Evolutionary conservation across 2,329 filamentous ascomycete genomes (phyloP).

Genomic region (Mariannaea elegans): DNA sequence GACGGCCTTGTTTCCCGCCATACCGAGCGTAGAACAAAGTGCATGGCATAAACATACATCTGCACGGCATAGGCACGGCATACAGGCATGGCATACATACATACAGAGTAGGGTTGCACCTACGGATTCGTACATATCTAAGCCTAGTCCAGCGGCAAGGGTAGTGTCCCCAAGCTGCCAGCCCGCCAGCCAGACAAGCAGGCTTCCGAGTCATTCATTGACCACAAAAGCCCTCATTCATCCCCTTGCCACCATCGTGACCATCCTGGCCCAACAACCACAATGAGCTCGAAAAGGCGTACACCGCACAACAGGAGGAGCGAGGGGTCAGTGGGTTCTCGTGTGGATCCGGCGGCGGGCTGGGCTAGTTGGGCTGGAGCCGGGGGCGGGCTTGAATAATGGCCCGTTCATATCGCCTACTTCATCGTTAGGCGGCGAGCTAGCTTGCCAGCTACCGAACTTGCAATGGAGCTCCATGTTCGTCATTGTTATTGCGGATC

Average conservation of each 20-base stretch:
- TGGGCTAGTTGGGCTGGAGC: conserved; percentile 30
- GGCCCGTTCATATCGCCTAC: conserved; percentile 36
- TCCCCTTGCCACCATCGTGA: conserved; percentile 12
- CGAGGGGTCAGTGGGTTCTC: conserved; percentile 11
- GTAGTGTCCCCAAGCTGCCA: background rate
- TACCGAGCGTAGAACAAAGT: conserved; percentile 9
- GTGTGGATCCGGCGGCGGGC: conserved; percentile 24
- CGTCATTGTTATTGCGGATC: conserved; percentile 37
- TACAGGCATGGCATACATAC: conserved; percentile 13
- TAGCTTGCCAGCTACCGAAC: conserved; percentile 41
- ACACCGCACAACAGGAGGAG: conserved; percentile 1
- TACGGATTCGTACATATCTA: background rate
- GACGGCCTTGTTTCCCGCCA: conserved; percentile 1
- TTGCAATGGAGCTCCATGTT: conserved; percentile 39
- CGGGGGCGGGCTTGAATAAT: conserved; percentile 34
- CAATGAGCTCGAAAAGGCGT: conserved; percentile 1
- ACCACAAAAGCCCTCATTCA: conserved; percentile 1
- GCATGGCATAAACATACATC: conserved; percentile 10
- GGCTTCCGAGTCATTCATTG: conserved; percentile 10
- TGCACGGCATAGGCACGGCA: conserved; percentile 7
- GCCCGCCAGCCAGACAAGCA: conserved; percentile 1
- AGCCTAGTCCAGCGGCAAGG: conserved; percentile 6
- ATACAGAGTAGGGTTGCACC: background rate
- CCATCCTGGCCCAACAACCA: background rate
- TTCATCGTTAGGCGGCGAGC: conserved; percentile 19